Percentiles rank a stretch among this genome's conserved stretches.
These are phyloP conservation scores for Kandelia obovata DNA, from an alignment of 345 rosid genomes.

Conservation along the genomic window DNA sequence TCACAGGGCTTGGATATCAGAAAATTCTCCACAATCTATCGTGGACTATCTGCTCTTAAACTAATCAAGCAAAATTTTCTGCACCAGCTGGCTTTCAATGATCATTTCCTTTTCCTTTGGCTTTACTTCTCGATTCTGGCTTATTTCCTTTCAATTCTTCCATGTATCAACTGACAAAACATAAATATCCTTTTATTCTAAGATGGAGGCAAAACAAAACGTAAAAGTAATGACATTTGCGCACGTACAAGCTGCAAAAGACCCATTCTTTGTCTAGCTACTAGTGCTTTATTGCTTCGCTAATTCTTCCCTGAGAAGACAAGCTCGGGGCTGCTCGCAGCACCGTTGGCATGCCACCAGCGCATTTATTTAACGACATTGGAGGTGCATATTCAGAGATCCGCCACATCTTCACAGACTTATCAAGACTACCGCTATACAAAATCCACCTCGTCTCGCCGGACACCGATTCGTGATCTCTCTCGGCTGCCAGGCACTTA, in stretches of 20 bases:
- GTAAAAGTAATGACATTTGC: neutral
- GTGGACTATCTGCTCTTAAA: too few relatives aligned
- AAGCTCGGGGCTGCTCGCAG: conserved; percentile 38
- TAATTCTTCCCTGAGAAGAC: conserved; percentile 36
- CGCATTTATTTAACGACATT: conserved; percentile 12
- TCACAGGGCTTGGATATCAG: too few relatives aligned
- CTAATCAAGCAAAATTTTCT: too few relatives aligned
- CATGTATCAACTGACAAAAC: too few relatives aligned
- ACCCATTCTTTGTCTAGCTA: neutral
- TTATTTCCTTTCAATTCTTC: too few relatives aligned
- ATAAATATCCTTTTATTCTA: too few relatives aligned
- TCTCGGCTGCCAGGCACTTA: conserved; percentile 80
- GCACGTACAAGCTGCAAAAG: neutral
- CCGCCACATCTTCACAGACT: conserved; percentile 87
- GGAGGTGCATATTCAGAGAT: conserved; percentile 61
- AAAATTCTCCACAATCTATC: too few relatives aligned
- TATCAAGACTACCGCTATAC: conserved; percentile 92
- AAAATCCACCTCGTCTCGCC: conserved; percentile 63
- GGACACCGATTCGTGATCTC: conserved; percentile 42
- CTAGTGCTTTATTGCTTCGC: conserved; percentile 14
- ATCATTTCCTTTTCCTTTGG: too few relatives aligned
- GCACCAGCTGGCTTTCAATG: too few relatives aligned
- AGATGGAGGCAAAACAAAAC: too few relatives aligned
- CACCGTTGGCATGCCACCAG: conserved; percentile 9
- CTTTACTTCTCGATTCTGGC: too few relatives aligned